phyloP scores from a whole-genome alignment of 805 yeast species.

The Jamesozyma lodderae region DNA sequence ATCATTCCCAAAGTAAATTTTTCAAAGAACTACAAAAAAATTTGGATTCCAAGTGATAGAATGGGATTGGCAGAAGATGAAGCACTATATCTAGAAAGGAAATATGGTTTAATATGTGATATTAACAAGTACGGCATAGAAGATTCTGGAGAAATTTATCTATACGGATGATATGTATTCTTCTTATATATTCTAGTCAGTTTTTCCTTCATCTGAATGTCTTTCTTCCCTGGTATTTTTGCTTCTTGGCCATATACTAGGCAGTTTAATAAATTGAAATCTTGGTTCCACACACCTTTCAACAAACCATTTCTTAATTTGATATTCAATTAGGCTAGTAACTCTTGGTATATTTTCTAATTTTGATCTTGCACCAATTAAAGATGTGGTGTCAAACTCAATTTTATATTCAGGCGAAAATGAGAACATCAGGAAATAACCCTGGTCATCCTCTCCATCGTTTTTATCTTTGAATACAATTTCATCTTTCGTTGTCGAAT shows the following conservation, averaged over 20 bases:
- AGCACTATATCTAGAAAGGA: constrained; percentile 7
- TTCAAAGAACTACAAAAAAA: constrained; percentile 7
- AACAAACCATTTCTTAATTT: constrained; percentile 78
- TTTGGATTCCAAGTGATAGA: constrained; percentile 39
- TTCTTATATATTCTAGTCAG: neutral
- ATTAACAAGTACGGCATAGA: constrained; percentile 9
- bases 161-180: neutral
- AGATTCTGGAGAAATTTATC: constrained; percentile 11
- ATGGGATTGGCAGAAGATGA: constrained; percentile 29
- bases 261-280: constrained; percentile 75
- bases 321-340: constrained; percentile 72
- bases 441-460: constrained; percentile 24
- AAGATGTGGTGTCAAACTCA: constrained; percentile 79
- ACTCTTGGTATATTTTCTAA: constrained; percentile 90
- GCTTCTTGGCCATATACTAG: constrained; percentile 78
- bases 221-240: constrained; percentile 43
- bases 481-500: constrained; percentile 6
- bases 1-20: constrained; percentile 5
- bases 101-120: constrained; percentile 11
- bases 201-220: neutral
- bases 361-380: constrained; percentile 88
- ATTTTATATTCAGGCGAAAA: constrained; percentile 85
- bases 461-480: neutral
- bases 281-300: constrained; percentile 93
- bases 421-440: constrained; percentile 76